A percentile compares a stretch with the other conserved stretches of the same genome.
Evolutionary conservation across 2,329 filamentous ascomycete genomes (phyloP).

Genomic region (Neoarthrinium moseri): DNA sequence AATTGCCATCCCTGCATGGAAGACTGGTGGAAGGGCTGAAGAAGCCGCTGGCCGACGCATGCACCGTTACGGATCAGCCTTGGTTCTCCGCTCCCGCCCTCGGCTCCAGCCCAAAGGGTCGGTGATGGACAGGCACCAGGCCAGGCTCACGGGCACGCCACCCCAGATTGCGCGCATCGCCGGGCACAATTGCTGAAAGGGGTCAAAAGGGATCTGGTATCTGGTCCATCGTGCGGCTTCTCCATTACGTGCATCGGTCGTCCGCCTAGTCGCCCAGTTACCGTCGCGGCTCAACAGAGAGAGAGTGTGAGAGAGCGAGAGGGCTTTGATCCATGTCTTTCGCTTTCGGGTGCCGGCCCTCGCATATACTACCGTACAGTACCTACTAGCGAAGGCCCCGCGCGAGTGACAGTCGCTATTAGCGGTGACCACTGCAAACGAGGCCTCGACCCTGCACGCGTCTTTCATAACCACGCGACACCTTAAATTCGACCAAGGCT

Average conservation of each 20-base stretch:
- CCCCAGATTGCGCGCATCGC: constrained; percentile 1
- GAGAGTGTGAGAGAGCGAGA: neutral
- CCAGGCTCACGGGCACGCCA: constrained; percentile 3
- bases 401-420: no score
- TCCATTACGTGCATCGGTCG: constrained; percentile 1
- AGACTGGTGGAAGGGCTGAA: constrained; percentile 5
- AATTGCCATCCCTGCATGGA: constrained; percentile 3
- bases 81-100: constrained; percentile 12
- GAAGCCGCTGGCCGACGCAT: constrained; percentile 1
- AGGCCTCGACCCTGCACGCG: no score
- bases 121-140: constrained; percentile 7
- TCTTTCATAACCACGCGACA: no score
- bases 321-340: no score
- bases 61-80: constrained; percentile 4
- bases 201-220: neutral
- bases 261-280: neutral
- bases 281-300: neutral
- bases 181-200: constrained; percentile 7
- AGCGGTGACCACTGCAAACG: no score
- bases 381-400: no score
- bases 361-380: no score
- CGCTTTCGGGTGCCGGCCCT: no score
- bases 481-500: no score
- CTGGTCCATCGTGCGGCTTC: neutral
- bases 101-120: constrained; percentile 10